Conservation (phyloP, 352 stramenopile genomes). For the Globisporangium takayamanum region DNA sequence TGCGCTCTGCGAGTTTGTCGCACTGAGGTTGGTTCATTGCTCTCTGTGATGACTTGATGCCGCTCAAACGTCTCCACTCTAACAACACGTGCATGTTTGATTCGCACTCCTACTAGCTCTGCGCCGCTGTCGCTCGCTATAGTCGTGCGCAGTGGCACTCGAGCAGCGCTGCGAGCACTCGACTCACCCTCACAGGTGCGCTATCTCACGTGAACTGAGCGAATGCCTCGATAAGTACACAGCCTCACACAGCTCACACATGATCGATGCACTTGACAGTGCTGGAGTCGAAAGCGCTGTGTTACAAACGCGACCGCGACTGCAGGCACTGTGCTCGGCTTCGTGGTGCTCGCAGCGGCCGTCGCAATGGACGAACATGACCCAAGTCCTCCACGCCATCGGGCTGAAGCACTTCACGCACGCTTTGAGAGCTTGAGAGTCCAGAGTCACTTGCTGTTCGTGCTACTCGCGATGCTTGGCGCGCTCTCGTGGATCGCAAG, state of each 20-base stretch:
- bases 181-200: neutral
- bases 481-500: conserved; percentile 19
- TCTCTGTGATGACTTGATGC: no score
- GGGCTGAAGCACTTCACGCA: conserved; percentile 2
- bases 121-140: conserved; percentile 17
- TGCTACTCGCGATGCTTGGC: conserved; percentile 15
- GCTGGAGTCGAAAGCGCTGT: conserved; percentile 1
- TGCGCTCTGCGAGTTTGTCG: conserved; percentile 11
- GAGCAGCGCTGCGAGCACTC: conserved; percentile 6
- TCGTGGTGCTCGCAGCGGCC: conserved; percentile 1
- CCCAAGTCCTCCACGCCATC: neutral
- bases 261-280: neutral
- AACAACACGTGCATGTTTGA: neutral
- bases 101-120: conserved; percentile 1
- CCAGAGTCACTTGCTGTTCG: conserved; percentile 10
- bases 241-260: neutral
- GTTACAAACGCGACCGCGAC: neutral
- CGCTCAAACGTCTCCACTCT: no score
- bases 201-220: neutral
- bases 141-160: conserved; percentile 3
- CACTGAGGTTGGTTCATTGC: conserved; percentile 9
- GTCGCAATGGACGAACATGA: neutral
- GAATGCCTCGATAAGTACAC: neutral
- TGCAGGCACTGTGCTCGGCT: conserved; percentile 7
- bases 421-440: conserved; percentile 11